phyloP scores from a whole-genome alignment of 1,284 basidiomycete species.

The Rhodotorula sp. region DNA sequence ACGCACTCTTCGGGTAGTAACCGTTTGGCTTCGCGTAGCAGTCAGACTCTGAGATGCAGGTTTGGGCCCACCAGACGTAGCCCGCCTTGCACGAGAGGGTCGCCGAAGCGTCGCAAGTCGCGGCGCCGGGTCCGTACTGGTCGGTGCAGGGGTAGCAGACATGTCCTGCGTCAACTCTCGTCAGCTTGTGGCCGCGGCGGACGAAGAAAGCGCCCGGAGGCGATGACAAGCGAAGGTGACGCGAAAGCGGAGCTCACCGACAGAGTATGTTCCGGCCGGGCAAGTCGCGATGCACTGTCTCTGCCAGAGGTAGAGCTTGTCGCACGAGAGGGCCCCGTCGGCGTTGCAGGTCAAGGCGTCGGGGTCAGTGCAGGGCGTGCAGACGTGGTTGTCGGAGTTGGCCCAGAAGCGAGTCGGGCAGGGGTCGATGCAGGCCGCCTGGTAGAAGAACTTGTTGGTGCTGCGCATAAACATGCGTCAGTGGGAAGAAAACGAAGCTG shows the following conservation, averaged over 20 bases:
- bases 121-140: no score
- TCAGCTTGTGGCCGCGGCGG: not conserved
- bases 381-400: not conserved
- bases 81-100: no score
- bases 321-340: not conserved
- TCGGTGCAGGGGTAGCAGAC: no score
- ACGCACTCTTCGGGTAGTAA: not conserved
- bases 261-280: not conserved
- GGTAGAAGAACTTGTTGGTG: not conserved
- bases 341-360: not conserved
- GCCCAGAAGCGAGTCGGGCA: constrained; percentile 6
- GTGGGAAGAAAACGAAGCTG: not conserved
- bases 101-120: no score
- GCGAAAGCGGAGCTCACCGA: not conserved
- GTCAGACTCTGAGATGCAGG: no score
- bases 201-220: not conserved
- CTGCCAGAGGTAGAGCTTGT: not conserved
- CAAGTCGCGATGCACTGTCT: not conserved
- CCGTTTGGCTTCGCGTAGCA: no score
- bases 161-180: no score
- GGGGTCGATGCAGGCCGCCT: not conserved
- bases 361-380: constrained; percentile 6
- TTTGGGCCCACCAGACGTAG: no score
- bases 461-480: not conserved
- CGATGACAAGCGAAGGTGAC: not conserved